Conservation (phyloP, 495 filamentous ascomycete species). For the Endocarpon pusillum region DNA sequence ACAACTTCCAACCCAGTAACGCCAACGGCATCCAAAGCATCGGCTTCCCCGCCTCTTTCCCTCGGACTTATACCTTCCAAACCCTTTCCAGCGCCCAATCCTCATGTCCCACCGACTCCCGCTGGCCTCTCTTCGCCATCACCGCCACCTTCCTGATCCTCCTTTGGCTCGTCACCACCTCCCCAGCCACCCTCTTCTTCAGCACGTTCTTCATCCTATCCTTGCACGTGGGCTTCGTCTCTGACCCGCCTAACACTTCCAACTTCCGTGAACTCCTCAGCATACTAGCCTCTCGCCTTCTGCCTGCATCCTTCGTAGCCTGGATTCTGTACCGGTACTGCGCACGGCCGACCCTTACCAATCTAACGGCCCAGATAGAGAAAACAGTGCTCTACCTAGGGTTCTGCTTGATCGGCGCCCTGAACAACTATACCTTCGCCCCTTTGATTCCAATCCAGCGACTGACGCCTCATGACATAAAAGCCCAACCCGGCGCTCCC, state of each 20-base stretch:
- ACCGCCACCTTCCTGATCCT: constrained; percentile 48
- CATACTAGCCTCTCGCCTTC: constrained; percentile 49
- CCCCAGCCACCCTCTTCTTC: constrained; percentile 52
- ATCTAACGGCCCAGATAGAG: constrained; percentile 47
- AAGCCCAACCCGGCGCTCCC: constrained; percentile 60
- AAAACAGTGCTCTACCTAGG: constrained; percentile 62
- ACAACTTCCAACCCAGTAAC: constrained; percentile 39
- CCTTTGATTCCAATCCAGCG: constrained; percentile 63
- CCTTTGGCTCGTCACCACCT: constrained; percentile 52
- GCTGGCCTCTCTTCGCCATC: constrained; percentile 60
- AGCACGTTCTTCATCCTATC: constrained; percentile 56
- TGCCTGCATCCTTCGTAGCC: constrained; percentile 59
- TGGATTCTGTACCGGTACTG: constrained; percentile 63
- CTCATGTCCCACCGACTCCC: constrained; percentile 37
- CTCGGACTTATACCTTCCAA: constrained; percentile 54
- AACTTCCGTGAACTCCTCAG: constrained; percentile 45
- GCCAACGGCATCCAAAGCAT: constrained; percentile 49
- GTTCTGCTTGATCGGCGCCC: constrained; percentile 56
- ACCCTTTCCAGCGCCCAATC: constrained; percentile 22
- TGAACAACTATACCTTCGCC: constrained; percentile 74
- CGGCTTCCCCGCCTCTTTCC: constrained; percentile 60
- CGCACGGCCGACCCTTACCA: constrained; percentile 31
- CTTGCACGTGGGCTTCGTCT: constrained; percentile 61
- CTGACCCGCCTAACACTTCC: constrained; percentile 48
- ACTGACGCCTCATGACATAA: constrained; percentile 57